Evolutionary conservation across 306 rosid genomes (phyloP).

Genomic region (Psophocarpus tetragonolobus): DNA sequence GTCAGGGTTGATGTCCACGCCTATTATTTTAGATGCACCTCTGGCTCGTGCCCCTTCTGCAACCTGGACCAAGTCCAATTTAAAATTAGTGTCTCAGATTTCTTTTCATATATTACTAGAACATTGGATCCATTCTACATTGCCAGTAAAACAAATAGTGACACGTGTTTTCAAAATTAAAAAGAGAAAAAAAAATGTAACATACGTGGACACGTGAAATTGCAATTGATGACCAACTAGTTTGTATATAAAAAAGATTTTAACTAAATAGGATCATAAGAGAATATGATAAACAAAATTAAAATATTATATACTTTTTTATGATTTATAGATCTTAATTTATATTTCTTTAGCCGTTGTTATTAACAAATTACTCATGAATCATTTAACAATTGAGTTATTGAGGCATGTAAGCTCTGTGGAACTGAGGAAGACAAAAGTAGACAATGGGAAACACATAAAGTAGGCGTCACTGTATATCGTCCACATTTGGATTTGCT

Average conservation of each 20-base stretch:
- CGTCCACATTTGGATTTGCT: neutral
- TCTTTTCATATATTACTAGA: neutral
- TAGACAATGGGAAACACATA: neutral
- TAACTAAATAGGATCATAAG: neutral
- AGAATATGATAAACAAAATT: neutral
- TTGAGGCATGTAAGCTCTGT: neutral
- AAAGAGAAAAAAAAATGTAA: too few species aligned
- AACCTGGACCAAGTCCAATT: conserved; percentile 49
- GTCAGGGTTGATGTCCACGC: conserved; percentile 69
- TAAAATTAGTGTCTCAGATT: neutral
- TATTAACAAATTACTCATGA: neutral
- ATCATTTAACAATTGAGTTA: neutral
- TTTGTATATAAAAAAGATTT: too few species aligned
- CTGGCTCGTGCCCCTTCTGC: conserved; percentile 82
- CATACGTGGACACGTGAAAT: too few species aligned
- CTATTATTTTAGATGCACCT: conserved; percentile 79
- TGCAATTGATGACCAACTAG: too few species aligned
- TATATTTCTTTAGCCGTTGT: neutral
- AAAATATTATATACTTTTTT: neutral
- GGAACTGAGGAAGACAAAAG: neutral
- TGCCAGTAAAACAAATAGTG: too few species aligned
- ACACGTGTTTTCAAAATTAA: too few species aligned
- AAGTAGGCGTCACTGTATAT: neutral
- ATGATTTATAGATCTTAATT: neutral
- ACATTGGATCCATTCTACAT: too few species aligned